These are phyloP conservation scores for Bacidia rubella DNA, from an alignment of 495 filamentous ascomycete genomes.

Conservation along the genomic window DNA sequence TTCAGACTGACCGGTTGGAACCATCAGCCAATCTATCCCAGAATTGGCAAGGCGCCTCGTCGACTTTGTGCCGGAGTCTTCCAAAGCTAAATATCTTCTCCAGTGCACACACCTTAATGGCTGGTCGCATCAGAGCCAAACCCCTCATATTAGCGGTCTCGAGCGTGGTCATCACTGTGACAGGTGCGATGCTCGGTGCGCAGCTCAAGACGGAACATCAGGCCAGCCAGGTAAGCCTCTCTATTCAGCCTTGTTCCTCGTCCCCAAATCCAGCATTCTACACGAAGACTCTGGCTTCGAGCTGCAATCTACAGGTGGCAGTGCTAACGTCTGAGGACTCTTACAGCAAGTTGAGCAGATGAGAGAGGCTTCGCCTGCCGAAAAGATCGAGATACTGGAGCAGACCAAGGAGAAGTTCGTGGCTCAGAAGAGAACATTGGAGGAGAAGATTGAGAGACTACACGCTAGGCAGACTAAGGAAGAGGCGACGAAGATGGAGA, in stretches of 20 bases:
- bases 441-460: conserved; percentile 42
- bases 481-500: neutral
- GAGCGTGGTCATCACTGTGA: conserved; percentile 35
- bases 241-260: neutral
- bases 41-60: too few relatives aligned
- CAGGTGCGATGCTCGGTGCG: conserved; percentile 41
- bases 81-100: neutral
- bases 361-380: conserved; percentile 38
- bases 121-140: conserved; percentile 15
- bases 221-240: conserved; percentile 27
- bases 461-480: conserved; percentile 17
- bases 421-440: conserved; percentile 36
- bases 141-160: conserved; percentile 33
- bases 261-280: neutral
- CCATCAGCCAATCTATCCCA: too few relatives aligned
- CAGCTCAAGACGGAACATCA: conserved; percentile 37
- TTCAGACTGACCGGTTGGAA: too few relatives aligned
- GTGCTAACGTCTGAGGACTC: neutral
- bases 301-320: neutral
- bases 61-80: neutral
- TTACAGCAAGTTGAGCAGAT: conserved; percentile 27
- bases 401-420: conserved; percentile 32
- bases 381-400: conserved; percentile 39
- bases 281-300: neutral
- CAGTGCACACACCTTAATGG: neutral